These are phyloP conservation scores for Rhododendron molle DNA, from an alignment of 148 eudicot species.

Conservation along the genomic window DNA sequence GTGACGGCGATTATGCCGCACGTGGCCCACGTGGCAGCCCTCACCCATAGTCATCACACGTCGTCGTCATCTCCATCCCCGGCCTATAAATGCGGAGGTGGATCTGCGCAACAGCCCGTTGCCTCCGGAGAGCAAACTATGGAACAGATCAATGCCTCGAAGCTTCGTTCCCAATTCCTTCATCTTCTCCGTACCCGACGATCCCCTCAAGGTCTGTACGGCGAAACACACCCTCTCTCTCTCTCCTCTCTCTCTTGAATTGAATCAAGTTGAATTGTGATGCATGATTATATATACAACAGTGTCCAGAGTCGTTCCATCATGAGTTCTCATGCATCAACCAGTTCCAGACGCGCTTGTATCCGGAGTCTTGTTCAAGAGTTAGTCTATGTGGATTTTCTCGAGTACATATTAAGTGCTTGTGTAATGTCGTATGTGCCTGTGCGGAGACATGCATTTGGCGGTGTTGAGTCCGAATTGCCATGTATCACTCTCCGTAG, in stretches of 20 bases:
- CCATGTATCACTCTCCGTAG: too few relatives aligned
- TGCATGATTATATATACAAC: not conserved
- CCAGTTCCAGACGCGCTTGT: too few relatives aligned
- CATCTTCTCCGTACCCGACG: conserved; percentile 47
- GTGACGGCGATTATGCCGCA: not conserved
- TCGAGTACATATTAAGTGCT: too few relatives aligned
- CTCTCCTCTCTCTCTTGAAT: not conserved
- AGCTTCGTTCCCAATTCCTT: conserved; percentile 48
- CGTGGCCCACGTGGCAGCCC: not conserved
- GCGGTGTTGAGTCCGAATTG: too few relatives aligned
- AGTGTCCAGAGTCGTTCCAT: too few relatives aligned
- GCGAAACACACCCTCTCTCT: not conserved
- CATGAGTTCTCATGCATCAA: too few relatives aligned
- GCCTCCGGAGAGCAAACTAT: conserved; percentile 20
- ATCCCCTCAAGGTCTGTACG: conserved; percentile 37
- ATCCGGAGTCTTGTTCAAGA: too few relatives aligned
- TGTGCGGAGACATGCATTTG: too few relatives aligned
- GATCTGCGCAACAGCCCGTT: not conserved
- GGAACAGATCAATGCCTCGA: conserved; percentile 26
- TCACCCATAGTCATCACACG: not conserved
- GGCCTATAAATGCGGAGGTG: not conserved
- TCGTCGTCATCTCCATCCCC: not conserved
- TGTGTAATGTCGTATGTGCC: too few relatives aligned
- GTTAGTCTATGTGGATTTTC: too few relatives aligned
- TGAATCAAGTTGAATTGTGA: not conserved